Percentiles rank a stretch among this genome's conserved stretches.
Evolutionary conservation across 1,284 basidiomycete species (phyloP).

Genomic region (Exsudoporus floridanus): DNA sequence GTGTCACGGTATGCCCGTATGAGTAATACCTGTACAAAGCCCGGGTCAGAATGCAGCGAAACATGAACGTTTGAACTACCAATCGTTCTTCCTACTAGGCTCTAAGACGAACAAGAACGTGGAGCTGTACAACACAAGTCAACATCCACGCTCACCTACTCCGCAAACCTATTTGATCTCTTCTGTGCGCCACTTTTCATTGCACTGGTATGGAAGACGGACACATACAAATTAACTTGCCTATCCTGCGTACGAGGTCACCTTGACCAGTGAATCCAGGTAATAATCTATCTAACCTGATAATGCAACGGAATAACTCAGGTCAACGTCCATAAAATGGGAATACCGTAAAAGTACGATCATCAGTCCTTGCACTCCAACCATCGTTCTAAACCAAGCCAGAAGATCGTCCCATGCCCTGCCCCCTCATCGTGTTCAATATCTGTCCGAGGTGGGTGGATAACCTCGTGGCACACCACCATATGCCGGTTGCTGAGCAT

Average conservation of each 20-base stretch:
- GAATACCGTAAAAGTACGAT: constrained; percentile 20
- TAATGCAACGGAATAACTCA: constrained; percentile 27
- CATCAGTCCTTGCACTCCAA: constrained; percentile 9
- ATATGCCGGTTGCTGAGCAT: constrained; percentile 30
- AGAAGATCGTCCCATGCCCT: constrained; percentile 6
- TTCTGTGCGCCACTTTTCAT: background rate
- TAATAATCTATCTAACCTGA: constrained; percentile 10
- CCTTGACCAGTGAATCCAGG: background rate
- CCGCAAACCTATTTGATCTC: background rate
- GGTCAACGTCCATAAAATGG: constrained; percentile 16
- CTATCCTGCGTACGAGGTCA: background rate
- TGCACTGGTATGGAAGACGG: background rate
- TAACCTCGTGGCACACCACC: constrained; percentile 33
- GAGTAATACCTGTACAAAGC: background rate
- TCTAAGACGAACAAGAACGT: background rate
- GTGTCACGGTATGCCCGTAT: background rate
- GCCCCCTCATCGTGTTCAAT: constrained; percentile 16
- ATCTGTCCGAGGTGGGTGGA: constrained; percentile 31
- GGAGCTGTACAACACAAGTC: background rate
- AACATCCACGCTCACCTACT: background rate
- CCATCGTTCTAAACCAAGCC: constrained; percentile 8
- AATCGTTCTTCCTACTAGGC: background rate
- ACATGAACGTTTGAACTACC: background rate
- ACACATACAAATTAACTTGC: background rate
- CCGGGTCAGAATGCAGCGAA: background rate